Evolutionary conservation across 208 protist species (phyloP), one percentile per base, ranked within the genome.

Genomic region (Trypanosomatidae sp.): DNA sequence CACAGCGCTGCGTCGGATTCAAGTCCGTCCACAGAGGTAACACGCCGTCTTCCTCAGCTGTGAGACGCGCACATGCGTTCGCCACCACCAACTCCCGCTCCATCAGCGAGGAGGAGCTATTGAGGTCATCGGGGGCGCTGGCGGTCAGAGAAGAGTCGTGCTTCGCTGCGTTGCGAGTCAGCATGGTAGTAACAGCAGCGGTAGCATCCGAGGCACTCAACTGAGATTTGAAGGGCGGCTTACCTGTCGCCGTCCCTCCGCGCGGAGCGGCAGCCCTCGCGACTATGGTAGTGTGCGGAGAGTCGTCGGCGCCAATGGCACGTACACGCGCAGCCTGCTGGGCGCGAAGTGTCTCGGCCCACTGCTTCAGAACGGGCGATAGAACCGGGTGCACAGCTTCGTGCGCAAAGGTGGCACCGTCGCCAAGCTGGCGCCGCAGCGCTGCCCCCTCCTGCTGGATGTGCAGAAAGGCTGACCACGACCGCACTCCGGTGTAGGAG

Each of bases 401-500:
- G 77, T 91, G 79, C 25, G 77, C 72, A 71, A 86, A 88, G 55
- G 67, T 72, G 30, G 80, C 75, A 43, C 91, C 88, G n/a, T 78
- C 36, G 17, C 59, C 28, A n/a, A 95, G 36, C 58, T 80, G 80
- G 22, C 69, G 71, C 25, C 76, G 71, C 49, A 95, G 74, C 41
- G 62, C 62, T 0, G 72, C 73, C 8, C 85, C 88, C 13, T 77
- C 74, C 33, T 76, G 53, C 74, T 90, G 85, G n/a, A 92, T 60
- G 19, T 52, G 36, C n/a, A 79, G 58, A 30, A 95, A 89, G 0
- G 53, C 71, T 3, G 72, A 69, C 30, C 79, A 78, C 4, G 85
- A 80, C 15, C 62, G 56, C n/a, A 83, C 78, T 28, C 89, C 91
- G 9, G 81, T 88, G 71, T 91, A 93, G 41, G 88, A 89, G 77